These are phyloP conservation scores for Globisporangium uncinulatum DNA, from an alignment of 352 stramenopile genomes.

Conservation along the genomic window DNA sequence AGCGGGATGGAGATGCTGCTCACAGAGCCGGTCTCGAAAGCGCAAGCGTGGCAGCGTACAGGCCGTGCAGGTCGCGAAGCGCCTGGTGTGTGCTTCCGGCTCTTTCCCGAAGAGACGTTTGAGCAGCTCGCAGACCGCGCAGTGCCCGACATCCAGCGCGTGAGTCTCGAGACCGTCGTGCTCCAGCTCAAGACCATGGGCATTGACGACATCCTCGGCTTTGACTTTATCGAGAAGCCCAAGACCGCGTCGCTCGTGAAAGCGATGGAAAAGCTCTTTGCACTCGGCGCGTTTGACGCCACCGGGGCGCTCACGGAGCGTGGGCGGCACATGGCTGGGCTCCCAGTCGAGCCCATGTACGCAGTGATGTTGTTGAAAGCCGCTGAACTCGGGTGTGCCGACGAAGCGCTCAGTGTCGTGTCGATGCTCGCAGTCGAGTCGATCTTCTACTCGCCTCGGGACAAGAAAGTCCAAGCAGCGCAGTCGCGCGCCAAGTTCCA, in stretches of 20 bases:
- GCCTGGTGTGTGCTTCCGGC: slow-evolving; percentile 70
- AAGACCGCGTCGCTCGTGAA: slow-evolving; percentile 69
- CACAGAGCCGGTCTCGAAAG: slow-evolving; percentile 84
- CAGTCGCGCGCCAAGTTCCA: slow-evolving; percentile 75
- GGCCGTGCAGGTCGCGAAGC: slow-evolving; percentile 85
- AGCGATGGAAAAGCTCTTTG: slow-evolving; percentile 80
- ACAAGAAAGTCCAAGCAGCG: slow-evolving; percentile 81
- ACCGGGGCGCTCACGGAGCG: slow-evolving; percentile 59
- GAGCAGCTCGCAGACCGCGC: slow-evolving; percentile 71
- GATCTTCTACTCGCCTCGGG: slow-evolving; percentile 83
- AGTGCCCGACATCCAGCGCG: slow-evolving; percentile 81
- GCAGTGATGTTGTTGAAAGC: slow-evolving; percentile 85
- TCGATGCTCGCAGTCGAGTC: slow-evolving; percentile 89
- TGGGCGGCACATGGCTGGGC: slow-evolving; percentile 78
- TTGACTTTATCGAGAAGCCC: slow-evolving; percentile 88
- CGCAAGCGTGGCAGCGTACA: slow-evolving; percentile 88
- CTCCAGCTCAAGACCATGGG: slow-evolving; percentile 85
- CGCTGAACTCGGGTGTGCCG: slow-evolving; percentile 66
- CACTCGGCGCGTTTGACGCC: slow-evolving; percentile 58
- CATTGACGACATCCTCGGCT: slow-evolving; percentile 79
- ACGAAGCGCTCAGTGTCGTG: slow-evolving; percentile 83
- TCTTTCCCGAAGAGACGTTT: slow-evolving; percentile 84
- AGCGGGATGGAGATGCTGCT: slow-evolving; percentile 88
- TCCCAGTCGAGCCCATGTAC: slow-evolving; percentile 88
- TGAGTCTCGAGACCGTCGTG: slow-evolving; percentile 81